These are phyloP conservation scores for Sonneratia caseolaris DNA, from an alignment of 345 rosid species.

Conservation along the genomic window DNA sequence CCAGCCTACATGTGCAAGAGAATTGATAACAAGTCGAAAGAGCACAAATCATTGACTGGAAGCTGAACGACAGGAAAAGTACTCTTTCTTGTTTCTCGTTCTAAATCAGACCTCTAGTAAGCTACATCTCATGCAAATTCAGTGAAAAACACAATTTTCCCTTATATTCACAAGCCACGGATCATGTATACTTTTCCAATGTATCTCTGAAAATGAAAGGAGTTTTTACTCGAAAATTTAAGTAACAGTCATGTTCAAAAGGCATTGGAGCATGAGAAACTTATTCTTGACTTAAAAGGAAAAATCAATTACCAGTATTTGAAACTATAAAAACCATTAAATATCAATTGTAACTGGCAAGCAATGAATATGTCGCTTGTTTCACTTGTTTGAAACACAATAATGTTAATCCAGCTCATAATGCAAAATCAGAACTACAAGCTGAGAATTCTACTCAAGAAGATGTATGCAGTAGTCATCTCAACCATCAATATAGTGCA, in stretches of 20 bases:
- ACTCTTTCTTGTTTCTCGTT: background rate
- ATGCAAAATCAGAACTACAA: background rate
- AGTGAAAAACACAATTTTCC: background rate
- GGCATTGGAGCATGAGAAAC: background rate
- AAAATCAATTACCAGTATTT: background rate
- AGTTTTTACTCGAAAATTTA: background rate
- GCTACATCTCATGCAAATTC: background rate
- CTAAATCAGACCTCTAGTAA: background rate
- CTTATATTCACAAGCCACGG: no score
- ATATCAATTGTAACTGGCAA: background rate
- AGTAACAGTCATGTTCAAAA: background rate
- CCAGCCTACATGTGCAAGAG: conserved; percentile 21
- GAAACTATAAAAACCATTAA: background rate
- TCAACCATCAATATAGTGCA: background rate
- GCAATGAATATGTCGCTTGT: no score
- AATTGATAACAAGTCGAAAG: background rate
- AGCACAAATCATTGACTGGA: background rate
- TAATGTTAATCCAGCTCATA: background rate
- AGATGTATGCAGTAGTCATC: background rate
- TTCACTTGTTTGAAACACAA: no score
- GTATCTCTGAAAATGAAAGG: background rate
- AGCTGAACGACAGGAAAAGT: background rate
- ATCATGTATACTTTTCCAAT: background rate
- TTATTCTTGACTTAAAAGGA: background rate
- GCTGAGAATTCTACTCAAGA: background rate